Conservation (phyloP, 2,329 filamentous ascomycete genomes). For the Aspergillus spinulosporus region DNA sequence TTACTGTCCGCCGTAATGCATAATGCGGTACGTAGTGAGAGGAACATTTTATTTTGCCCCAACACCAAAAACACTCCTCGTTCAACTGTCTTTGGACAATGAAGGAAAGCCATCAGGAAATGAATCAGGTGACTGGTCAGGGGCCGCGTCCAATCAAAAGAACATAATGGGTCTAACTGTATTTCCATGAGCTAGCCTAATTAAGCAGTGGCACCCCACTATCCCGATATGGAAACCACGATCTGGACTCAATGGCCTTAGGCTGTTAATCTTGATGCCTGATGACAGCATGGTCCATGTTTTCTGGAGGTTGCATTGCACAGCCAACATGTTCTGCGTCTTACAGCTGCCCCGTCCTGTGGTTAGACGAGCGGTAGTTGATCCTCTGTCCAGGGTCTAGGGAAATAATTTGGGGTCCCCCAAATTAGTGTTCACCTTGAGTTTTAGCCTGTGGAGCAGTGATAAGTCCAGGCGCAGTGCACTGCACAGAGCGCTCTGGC, state of each 20-base stretch:
- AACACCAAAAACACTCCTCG: not conserved
- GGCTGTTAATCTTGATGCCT: not conserved
- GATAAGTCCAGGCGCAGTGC: constrained; percentile 1
- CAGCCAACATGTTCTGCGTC: not conserved
- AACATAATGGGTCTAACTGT: not conserved
- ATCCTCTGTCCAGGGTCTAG: not conserved
- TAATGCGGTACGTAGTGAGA: too few relatives aligned
- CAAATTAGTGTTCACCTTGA: constrained; percentile 3
- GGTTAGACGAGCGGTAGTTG: not conserved
- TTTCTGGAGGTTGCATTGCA: not conserved
- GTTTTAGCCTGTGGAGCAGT: constrained; percentile 11
- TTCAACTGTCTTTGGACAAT: not conserved
- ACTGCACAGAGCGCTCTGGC: constrained; percentile 8
- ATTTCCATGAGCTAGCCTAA: not conserved
- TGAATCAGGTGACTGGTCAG: constrained; percentile 1
- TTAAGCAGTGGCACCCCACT: not conserved
- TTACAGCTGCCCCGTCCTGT: not conserved
- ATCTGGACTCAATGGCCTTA: not conserved
- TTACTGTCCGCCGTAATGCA: not conserved
- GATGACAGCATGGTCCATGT: not conserved
- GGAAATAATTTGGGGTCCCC: not conserved
- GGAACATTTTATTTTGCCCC: too few relatives aligned
- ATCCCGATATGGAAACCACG: not conserved
- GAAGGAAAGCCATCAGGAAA: not conserved
- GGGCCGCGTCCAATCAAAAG: constrained; percentile 1